Evolutionary conservation across 2,329 filamentous ascomycete genomes (phyloP), one percentile per base, ranked within the genome.

Genomic region (Penicillium corylophilum): DNA sequence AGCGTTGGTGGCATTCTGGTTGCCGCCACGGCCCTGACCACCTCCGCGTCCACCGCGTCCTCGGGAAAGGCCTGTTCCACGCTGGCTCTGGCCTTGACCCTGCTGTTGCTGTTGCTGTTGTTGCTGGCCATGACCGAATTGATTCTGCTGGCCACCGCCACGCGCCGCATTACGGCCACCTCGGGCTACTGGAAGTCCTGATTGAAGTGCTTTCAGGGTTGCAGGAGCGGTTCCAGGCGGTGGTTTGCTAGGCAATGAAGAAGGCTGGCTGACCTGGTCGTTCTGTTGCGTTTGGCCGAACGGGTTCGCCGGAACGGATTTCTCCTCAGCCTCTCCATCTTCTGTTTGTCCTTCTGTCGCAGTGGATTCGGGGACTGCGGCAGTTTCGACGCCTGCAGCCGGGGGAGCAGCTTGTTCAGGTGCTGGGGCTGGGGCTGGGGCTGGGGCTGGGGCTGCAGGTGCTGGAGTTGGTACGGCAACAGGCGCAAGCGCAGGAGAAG

Each of bases 21-120:
- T 68, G 22, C 69, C 70, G 31, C 71, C 71, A 49, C 68, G 64
- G 22, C 65, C 68, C 42, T 63, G 62, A 15, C 67, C 69, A 36
- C 65, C 69, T 12, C 69, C 69, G 12, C 69, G 68, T n/a, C 71
- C 72, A 46, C 75, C 75, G 46, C 75, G 76, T 23, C 79, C 77
- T 40, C 79, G 73, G 42, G 67, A 64, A 38, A 74, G 56, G 24
- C 69, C 69, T 40, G 66, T 62, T n/a, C 74, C 74, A 40, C 73
- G 70, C 40, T 67, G 65, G 38, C 47, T 55, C 23, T 62, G 63
- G 5, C 35, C 31, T 35, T 63, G 64, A 5, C 45, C 50, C 38
- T 65, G 63, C 42, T 67, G 61, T 23, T 65, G 64, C n/a, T 62
- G 60, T 26, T 62, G 59, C 36, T 61, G 59, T 40, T 70, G 66